A percentile compares a stretch with the other conserved stretches of the same genome.
Evolutionary conservation across 2,329 filamentous ascomycete species (phyloP).

Genomic region (Orbilia javanica): DNA sequence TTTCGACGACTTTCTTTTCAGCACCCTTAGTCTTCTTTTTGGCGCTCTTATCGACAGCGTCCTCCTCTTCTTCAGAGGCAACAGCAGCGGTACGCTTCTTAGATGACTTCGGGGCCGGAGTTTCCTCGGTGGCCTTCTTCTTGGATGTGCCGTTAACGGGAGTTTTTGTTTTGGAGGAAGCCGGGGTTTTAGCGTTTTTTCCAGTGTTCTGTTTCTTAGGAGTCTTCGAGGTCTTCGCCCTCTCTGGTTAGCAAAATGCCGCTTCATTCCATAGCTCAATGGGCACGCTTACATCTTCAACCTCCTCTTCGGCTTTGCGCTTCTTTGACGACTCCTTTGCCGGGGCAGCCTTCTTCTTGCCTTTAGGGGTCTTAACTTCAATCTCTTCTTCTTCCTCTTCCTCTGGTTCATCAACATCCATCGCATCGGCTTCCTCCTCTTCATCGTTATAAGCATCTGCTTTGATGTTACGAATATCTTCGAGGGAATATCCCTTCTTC

Average conservation of each 20-base stretch:
- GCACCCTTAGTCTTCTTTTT: conserved; percentile 67
- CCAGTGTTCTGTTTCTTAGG: conserved; percentile 72
- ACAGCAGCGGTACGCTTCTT: conserved; percentile 59
- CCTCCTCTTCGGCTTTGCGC: conserved; percentile 77
- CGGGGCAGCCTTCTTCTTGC: conserved; percentile 71
- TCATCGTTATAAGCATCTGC: conserved; percentile 69
- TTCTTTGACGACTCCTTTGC: conserved; percentile 66
- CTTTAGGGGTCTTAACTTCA: conserved; percentile 73
- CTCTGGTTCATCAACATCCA: conserved; percentile 64
- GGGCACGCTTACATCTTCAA: conserved; percentile 72
- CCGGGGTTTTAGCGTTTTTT: conserved; percentile 64
- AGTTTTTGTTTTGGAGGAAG: conserved; percentile 63
- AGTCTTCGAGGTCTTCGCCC: conserved; percentile 76
- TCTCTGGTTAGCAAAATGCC: conserved; percentile 65
- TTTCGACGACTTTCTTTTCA: conserved; percentile 48
- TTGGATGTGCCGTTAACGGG: conserved; percentile 63
- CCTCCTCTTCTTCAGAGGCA: conserved; percentile 50
- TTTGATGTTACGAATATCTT: conserved; percentile 85
- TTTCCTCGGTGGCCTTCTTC: conserved; percentile 66
- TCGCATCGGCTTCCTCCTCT: conserved; percentile 54
- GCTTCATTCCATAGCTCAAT: not conserved
- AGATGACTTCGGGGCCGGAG: conserved; percentile 64
- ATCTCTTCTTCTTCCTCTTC: conserved; percentile 68
- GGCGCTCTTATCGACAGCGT: conserved; percentile 42
- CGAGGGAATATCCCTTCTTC: conserved; percentile 79